Base-by-base conservation (phyloP, 1,139 yeast genomes). In the Lodderomyces orthopsilosis region DNA sequence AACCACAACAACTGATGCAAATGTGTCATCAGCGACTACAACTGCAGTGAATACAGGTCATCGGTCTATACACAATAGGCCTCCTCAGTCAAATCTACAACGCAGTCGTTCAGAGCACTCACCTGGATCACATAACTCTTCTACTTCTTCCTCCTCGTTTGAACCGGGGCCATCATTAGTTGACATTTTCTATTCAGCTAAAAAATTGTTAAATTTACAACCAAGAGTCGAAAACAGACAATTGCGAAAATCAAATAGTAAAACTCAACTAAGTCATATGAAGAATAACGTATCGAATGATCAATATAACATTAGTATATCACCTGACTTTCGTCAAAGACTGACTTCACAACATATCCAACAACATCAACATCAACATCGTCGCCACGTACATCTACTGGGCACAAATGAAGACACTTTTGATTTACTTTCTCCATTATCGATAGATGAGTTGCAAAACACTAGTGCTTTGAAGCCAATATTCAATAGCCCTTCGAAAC, bases 121-220 rank as follows among this genome's bases (percentile, higher is more conserved):
- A 23, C 27, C 27, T 22, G 19, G 14, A 12, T 21, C 34, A 15
- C 34, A 30, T 24, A 10, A 12, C 34, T 4, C 32, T 4, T 27
- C 32, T 4, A n/a, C 32, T 7, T 8, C 28, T 13, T 14, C 34
- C 12, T 30, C 34, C 18, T 27, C 28, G 26, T 45, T 50, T 42
- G 53, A 50, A 6, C 28, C 46, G 9, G 49, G 43, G 33, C 77
- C 77, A 9, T 66, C 75, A 19, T 68, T 73, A 23, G 62, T 65
- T 48, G 77, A 73, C 52, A 65, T 73, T 38, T 69, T 71, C 49
- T 57, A 62, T 56, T 70, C 75, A 19, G 77, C 77, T 6, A 69
- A 67, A 51, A 67, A 66, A 49, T 58, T 73, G 36, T 56, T 72
- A 41, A 55, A 68, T 19, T 61, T 71, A 38, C 73, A 71, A 50